Base-by-base conservation (phyloP, 129 eudicot genomes). In the Escallonia rubra region DNA sequence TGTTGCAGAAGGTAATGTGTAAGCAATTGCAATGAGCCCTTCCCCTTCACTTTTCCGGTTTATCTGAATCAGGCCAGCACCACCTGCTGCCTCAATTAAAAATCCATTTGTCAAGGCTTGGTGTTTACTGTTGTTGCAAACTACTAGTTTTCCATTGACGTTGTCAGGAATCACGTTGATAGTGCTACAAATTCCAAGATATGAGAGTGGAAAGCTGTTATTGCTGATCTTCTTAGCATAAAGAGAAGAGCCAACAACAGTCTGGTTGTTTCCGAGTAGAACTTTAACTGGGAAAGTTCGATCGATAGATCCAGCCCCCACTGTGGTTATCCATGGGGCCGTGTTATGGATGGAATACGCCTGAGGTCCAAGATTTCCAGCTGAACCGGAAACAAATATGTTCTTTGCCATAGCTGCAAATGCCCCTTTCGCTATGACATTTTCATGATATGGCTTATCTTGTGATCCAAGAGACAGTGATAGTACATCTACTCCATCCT, bases 121-220 rank as follows among this genome's bases (percentile, higher is more conserved):
- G 4, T 4, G 4, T 11, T 60, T 10, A 6, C 12, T 40, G 16
- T 15, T 10, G 6, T 6, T 39, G 65, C 65, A 60, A 1, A 60
- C 7, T 1, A 60, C 65, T 4, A 60, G 40, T 6, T 60, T 60
- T 7, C 65, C 16, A 14, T 4, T 60, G 6, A 60, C 7, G 13
- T 60, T 38, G 11, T 41, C 64, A 45, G 46, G 49, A 52, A 34
- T 57, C 56, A 46, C 14, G 0, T 53, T 67, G 40, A 8, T 55
- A 10, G 10, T 10, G 52, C 15, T 14, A 16, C 65, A 69, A 15
- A 16, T 49, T 5, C 48, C 43, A n/a, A 38, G 51, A 57, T 4
- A 69, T 5, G 58, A 57, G 23, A 69, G 57, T 58, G 73, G 73
- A 13, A 44, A 45, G 34, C 48, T 45, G 7, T n/a, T n/a, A 43